These are phyloP conservation scores for Juglanconis sp. DNA, from an alignment of 2,329 filamentous ascomycete genomes.

Conservation along the genomic window DNA sequence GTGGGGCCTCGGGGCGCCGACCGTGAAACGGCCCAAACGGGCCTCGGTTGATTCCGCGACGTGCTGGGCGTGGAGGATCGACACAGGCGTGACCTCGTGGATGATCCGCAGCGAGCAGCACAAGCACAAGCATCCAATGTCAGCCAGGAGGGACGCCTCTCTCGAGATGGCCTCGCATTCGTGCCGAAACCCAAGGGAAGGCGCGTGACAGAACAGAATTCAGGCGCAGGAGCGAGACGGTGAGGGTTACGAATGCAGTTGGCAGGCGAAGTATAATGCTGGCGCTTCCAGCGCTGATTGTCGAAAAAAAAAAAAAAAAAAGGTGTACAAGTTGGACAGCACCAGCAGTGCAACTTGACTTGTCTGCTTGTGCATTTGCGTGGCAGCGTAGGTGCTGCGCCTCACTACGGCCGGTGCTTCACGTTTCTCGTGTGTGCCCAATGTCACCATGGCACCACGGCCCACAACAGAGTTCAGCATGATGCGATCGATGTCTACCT, in stretches of 20 bases:
- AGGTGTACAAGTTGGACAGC: too few relatives aligned
- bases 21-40: not conserved
- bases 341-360: too few relatives aligned
- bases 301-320: too few relatives aligned
- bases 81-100: not conserved
- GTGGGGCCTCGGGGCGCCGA: not conserved
- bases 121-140: not conserved
- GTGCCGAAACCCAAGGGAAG: not conserved
- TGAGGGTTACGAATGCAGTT: not conserved
- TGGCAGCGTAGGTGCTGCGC: too few relatives aligned
- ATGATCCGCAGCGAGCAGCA: not conserved
- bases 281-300: not conserved
- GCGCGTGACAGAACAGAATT: not conserved
- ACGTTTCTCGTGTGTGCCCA: too few relatives aligned
- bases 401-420: too few relatives aligned
- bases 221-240: too few relatives aligned
- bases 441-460: too few relatives aligned
- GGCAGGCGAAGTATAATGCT: not conserved
- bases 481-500: too few relatives aligned
- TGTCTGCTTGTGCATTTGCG: too few relatives aligned
- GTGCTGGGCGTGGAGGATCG: not conserved
- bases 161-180: not conserved
- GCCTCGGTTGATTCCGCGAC: not conserved
- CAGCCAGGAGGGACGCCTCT: too few relatives aligned
- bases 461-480: too few relatives aligned